Conservation (phyloP, 2,329 filamentous ascomycete genomes). For the Trichophyton mentagrophytes region DNA sequence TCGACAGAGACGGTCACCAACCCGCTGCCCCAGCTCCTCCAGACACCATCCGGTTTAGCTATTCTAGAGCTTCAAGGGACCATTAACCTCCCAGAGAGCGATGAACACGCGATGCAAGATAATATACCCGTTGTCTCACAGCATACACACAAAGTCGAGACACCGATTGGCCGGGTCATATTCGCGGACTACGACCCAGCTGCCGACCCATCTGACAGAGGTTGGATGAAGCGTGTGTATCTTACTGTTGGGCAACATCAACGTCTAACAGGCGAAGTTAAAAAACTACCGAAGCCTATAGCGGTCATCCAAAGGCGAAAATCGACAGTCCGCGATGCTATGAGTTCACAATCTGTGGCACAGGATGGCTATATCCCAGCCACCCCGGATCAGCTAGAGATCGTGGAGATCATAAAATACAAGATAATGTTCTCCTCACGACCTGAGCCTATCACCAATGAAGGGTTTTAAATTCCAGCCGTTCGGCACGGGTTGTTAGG, state of each 20-base stretch:
- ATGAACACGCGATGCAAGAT: slow-evolving; percentile 20
- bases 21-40: slow-evolving; percentile 67
- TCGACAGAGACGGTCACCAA: slow-evolving; percentile 23
- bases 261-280: slow-evolving; percentile 76
- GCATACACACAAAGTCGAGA: slow-evolving; percentile 23
- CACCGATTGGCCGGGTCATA: slow-evolving; percentile 56
- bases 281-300: slow-evolving; percentile 66
- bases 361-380: slow-evolving; percentile 14
- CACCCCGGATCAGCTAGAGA: slow-evolving; percentile 48
- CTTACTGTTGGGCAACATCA: slow-evolving; percentile 83
- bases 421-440: slow-evolving; percentile 75
- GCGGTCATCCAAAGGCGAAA: slow-evolving; percentile 57
- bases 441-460: slow-evolving; percentile 60
- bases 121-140: slow-evolving; percentile 10
- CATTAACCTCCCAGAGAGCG: slow-evolving; percentile 54
- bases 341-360: neutral
- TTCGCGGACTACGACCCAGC: slow-evolving; percentile 62
- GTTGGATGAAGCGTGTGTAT: slow-evolving; percentile 84
- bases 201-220: slow-evolving; percentile 34
- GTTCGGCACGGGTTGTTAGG: neutral
- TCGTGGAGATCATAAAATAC: slow-evolving; percentile 75
- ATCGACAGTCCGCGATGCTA: slow-evolving; percentile 9
- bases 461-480: neutral
- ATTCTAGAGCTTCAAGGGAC: slow-evolving; percentile 86
- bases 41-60: slow-evolving; percentile 79